A percentile compares a stretch with the other conserved stretches of the same genome.
Evolutionary conservation across 345 rosid species (phyloP).

Genomic region (Populus davidiana): DNA sequence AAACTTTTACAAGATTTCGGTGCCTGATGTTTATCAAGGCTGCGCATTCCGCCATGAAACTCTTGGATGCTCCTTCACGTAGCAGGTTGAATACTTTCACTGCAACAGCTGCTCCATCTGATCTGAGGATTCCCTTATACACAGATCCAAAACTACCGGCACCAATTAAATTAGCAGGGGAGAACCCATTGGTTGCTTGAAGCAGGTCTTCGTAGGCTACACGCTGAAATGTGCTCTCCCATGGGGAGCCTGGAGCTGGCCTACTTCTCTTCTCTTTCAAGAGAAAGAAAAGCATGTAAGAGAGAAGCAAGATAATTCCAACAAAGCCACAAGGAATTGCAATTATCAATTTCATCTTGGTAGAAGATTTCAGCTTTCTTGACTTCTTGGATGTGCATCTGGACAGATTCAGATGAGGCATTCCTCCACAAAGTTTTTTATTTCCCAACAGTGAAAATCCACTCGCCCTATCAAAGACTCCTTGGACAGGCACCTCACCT

Average conservation of each 20-base stretch:
- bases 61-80: background rate
- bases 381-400: background rate
- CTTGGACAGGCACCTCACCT: constrained; percentile 10
- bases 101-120: background rate
- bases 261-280: background rate
- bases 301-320: background rate
- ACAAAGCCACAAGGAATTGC: background rate
- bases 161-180: background rate
- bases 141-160: constrained; percentile 12
- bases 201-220: background rate
- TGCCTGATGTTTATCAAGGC: background rate
- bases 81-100: constrained; percentile 8
- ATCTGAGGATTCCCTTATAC: background rate
- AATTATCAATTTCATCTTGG: background rate
- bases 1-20: background rate
- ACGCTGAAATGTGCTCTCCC: background rate
- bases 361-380: background rate
- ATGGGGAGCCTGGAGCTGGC: background rate
- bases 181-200: background rate
- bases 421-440: constrained; percentile 14
- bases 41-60: constrained; percentile 8
- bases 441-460: background rate
- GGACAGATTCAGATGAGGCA: background rate
- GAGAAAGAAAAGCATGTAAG: background rate
- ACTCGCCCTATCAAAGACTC: constrained; percentile 9